Evolutionary conservation across 306 rosid species (phyloP), one percentile per base, ranked within the genome.

Genomic region (Citrullus amarus): DNA sequence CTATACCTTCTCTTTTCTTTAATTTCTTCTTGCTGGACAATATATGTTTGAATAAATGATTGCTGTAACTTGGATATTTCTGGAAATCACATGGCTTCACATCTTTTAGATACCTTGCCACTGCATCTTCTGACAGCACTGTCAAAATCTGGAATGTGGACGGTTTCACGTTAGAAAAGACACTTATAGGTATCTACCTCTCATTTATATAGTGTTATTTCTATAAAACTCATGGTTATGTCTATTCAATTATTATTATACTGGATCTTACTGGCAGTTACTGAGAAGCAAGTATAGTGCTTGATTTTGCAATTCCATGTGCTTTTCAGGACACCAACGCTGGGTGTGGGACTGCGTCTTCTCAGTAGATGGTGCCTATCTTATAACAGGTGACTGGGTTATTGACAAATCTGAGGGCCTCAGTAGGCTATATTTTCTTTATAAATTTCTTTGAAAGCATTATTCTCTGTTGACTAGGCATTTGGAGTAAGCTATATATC

Each of bases 331-430:
- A 78, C 98, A 96, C 82, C 86, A 81, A 69, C 93, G 97, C 71
- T 96, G 99, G 99, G 99, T 96, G 38, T 92, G 99, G 99, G 99
- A 96, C 80, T 96, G 99, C 84, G 99, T 96, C 65, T 96, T 96
- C 91, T 96, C 99, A 6, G 98, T 91, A 14, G 99, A 92, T 57
- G 99, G 99, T 78, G 98, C 99, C 80, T 96, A 90, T 84, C 97
- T 96, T 81, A 92, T 96, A 75, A 96, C 99, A 86, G 99, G 98
- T 92, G 84, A 81, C 39, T 41, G 57, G 36, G 20, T 55, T 80
- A 81, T 80, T 46, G 76, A 68, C 53, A 56, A 63, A 39, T 63
- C 60, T 68, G n/a, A 41, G 53, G 48, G 53, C 53, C 74, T 41
- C 30, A 41, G 8, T 39, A 66, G 73, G 75, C 54, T 2, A 30